These are phyloP conservation scores for Hypoxylon sp. DNA, from an alignment of 2,329 filamentous ascomycete genomes.

Conservation along the genomic window DNA sequence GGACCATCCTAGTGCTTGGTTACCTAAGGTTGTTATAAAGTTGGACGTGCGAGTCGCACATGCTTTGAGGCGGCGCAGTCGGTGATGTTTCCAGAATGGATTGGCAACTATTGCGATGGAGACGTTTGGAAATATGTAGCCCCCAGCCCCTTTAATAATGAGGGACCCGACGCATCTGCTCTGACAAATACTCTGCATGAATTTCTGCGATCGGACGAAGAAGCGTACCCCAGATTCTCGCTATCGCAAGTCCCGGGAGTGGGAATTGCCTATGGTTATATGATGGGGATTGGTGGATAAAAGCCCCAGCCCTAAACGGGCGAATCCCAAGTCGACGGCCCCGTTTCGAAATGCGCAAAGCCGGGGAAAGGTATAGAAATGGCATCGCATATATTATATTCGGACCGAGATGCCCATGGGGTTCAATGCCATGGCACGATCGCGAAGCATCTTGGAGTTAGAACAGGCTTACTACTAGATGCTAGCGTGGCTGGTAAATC, in stretches of 20 bases:
- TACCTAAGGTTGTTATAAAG: not conserved
- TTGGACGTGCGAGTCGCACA: constrained; percentile 16
- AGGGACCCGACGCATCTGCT: constrained; percentile 6
- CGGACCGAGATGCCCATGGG: constrained; percentile 35
- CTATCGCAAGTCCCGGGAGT: constrained; percentile 24
- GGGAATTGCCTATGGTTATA: constrained; percentile 24
- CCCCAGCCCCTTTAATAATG: constrained; percentile 16
- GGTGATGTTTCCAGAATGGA: constrained; percentile 26
- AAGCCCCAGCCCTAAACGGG: constrained; percentile 25
- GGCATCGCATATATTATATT: constrained; percentile 33
- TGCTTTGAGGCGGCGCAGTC: constrained; percentile 29
- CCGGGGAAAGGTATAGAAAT: constrained; percentile 35
- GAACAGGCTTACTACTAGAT: constrained; percentile 31
- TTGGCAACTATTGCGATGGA: constrained; percentile 23
- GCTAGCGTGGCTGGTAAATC: constrained; percentile 27
- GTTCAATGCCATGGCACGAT: constrained; percentile 16
- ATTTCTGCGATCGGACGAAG: constrained; percentile 27
- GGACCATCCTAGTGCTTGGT: not conserved
- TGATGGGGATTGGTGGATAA: constrained; percentile 38
- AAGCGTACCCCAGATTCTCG: constrained; percentile 38
- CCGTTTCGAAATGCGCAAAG: constrained; percentile 34
- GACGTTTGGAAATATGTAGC: constrained; percentile 23
- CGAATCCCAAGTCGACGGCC: constrained; percentile 23
- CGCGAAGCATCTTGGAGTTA: constrained; percentile 13
- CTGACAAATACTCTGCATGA: constrained; percentile 13